Percentiles rank a stretch among this genome's conserved stretches.
Conservation (phyloP, 371 early-diverging fungal genomes). For the Mucor velutinosus region DNA sequence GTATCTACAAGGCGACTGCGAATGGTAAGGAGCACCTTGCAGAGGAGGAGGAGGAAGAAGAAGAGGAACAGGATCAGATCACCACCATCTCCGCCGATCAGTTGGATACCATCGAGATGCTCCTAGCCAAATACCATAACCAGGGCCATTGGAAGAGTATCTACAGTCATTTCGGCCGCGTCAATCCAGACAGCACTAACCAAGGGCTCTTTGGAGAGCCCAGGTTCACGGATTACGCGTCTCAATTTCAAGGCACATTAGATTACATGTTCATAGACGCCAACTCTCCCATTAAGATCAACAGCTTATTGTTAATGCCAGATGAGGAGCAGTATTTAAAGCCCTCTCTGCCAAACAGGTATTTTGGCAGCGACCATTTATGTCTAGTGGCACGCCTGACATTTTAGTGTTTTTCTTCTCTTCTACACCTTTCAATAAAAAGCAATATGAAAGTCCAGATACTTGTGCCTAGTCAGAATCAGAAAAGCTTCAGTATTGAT, state of each 20-base stretch:
- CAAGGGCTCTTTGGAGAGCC: slow-evolving; percentile 47
- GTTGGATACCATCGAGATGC: slow-evolving; percentile 20
- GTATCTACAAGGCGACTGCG: background rate
- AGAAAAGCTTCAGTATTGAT: slow-evolving; percentile 5
- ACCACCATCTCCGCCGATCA: background rate
- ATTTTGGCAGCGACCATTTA: slow-evolving; percentile 64
- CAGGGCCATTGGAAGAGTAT: slow-evolving; percentile 36
- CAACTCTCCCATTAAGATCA: slow-evolving; percentile 31
- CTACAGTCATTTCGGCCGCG: slow-evolving; percentile 28
- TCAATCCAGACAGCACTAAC: slow-evolving; percentile 13
- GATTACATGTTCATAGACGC: slow-evolving; percentile 54
- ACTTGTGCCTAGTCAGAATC: slow-evolving; percentile 19
- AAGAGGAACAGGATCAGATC: slow-evolving; percentile 11
- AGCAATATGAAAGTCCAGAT: slow-evolving; percentile 13
- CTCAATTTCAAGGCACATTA: slow-evolving; percentile 53
- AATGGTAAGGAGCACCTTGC: background rate
- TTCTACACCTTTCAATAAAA: background rate
- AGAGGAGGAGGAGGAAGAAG: slow-evolving; percentile 11
- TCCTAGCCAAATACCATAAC: slow-evolving; percentile 26
- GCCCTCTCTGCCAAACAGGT: slow-evolving; percentile 55
- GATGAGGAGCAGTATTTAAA: slow-evolving; percentile 44
- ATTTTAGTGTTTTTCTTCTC: slow-evolving; percentile 2
- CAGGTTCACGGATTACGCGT: slow-evolving; percentile 54
- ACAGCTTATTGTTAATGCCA: slow-evolving; percentile 2
- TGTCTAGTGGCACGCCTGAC: slow-evolving; percentile 45